Evolutionary conservation across 2,329 filamentous ascomycete genomes (phyloP).

Genomic region (Pseudogymnoascus sp.): DNA sequence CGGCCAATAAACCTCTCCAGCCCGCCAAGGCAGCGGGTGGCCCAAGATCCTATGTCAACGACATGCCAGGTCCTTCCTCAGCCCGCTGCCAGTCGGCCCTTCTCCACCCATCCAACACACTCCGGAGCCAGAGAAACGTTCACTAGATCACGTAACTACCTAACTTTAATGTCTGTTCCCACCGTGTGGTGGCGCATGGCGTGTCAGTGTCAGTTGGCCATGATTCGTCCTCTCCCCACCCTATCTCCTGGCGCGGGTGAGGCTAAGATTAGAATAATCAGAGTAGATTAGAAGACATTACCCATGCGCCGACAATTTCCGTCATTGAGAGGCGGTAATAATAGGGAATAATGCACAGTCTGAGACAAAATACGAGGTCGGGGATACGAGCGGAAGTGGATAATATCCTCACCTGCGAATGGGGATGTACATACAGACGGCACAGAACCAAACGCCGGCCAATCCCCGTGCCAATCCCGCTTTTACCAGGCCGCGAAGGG

Average conservation of each 20-base stretch:
- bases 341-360: not conserved
- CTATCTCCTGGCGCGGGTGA: not conserved
- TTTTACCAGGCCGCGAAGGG: not conserved
- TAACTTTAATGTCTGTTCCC: slow-evolving; percentile 4
- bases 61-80: not conserved
- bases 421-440: not conserved
- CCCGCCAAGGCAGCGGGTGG: not conserved
- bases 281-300: not conserved
- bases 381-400: not conserved
- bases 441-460: not conserved
- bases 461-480: not conserved
- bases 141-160: slow-evolving; percentile 5
- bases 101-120: not conserved
- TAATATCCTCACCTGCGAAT: not conserved
- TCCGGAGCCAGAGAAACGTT: not conserved
- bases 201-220: not conserved
- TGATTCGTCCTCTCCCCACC: not conserved
- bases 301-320: not conserved
- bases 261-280: not conserved
- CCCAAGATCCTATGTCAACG: not conserved
- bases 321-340: not conserved
- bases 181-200: not conserved
- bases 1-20: not conserved
- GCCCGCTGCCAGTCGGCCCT: slow-evolving; percentile 2
- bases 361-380: not conserved